A percentile compares a stretch with the other conserved stretches of the same genome.
These are phyloP conservation scores for Kalaharituber pfeilii DNA, from an alignment of 2,329 filamentous ascomycete genomes.

Conservation along the genomic window DNA sequence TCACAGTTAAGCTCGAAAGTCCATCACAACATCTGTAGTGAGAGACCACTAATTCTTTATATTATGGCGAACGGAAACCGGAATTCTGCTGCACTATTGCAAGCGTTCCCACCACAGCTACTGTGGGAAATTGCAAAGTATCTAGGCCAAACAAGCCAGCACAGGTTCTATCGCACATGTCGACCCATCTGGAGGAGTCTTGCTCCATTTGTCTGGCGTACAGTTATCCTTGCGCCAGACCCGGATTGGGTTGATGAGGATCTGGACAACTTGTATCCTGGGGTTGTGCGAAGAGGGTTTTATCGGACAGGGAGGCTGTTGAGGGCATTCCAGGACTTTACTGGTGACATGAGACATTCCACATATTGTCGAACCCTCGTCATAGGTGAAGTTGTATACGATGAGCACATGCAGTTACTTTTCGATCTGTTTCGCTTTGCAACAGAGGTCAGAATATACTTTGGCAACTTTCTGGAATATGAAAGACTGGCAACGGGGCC, in stretches of 20 bases:
- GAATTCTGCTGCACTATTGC: too few relatives aligned
- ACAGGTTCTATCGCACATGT: not conserved
- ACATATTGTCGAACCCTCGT: not conserved
- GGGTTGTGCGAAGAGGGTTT: too few relatives aligned
- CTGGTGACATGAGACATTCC: not conserved
- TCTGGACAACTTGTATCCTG: too few relatives aligned
- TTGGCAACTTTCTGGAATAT: not conserved
- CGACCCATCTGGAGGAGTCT: not conserved
- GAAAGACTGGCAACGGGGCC: not conserved
- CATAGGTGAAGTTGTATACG: not conserved
- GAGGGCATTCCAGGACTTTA: not conserved
- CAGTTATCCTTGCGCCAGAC: not conserved
- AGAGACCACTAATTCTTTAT: too few relatives aligned
- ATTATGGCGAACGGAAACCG: too few relatives aligned
- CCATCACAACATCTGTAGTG: too few relatives aligned
- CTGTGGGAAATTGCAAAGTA: too few relatives aligned
- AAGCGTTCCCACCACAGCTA: too few relatives aligned
- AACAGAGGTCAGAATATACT: not conserved
- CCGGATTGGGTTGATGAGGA: not conserved
- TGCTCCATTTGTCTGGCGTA: not conserved
- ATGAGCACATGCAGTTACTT: not conserved
- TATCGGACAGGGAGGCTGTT: not conserved
- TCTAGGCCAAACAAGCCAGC: not conserved
- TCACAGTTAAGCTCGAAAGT: too few relatives aligned
- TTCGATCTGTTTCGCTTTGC: not conserved